Percentiles rank a stretch among this genome's conserved stretches.
phyloP scores from a whole-genome alignment of 148 eudicot genomes.

The Silene conica region DNA sequence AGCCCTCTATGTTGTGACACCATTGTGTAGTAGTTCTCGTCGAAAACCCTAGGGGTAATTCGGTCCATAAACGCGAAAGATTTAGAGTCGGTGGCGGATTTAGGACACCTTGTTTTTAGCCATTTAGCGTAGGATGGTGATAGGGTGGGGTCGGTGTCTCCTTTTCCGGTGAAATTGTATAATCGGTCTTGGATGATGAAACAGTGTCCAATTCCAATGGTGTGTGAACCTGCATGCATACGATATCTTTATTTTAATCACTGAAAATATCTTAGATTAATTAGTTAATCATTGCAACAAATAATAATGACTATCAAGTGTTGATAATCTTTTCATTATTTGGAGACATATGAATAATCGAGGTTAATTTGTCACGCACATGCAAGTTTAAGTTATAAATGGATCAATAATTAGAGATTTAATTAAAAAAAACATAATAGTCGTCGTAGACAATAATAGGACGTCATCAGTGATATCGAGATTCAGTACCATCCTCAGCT shows the following conservation, averaged over 20 bases:
- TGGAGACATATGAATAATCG: too few species aligned
- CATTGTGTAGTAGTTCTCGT: conserved; percentile 36
- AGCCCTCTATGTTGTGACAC: conserved; percentile 46
- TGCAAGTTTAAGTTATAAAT: not conserved
- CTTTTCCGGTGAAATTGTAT: conserved; percentile 64
- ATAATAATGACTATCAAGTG: too few species aligned
- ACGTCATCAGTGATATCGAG: too few species aligned
- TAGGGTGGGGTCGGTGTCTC: conserved; percentile 50
- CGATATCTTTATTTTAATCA: too few species aligned
- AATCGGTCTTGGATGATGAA: conserved; percentile 30
- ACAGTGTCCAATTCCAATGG: conserved; percentile 60
- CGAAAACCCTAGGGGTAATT: conserved; percentile 40
- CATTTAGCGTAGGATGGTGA: conserved; percentile 28
- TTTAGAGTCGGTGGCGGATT: conserved; percentile 8
- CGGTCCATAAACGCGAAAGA: conserved; percentile 44
- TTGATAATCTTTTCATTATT: too few species aligned
- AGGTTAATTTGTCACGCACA: not conserved
- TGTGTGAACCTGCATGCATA: conserved; percentile 45
- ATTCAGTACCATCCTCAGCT: too few species aligned
- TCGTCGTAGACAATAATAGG: too few species aligned
- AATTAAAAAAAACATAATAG: too few species aligned
- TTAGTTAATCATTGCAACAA: too few species aligned
- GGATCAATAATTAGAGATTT: not conserved
- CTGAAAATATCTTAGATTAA: too few species aligned
- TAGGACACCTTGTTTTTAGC: conserved; percentile 35